A percentile compares a stretch with the other conserved stretches of the same genome.
Conservation (phyloP, 768 basidiomycete species). For the Russula lepida region DNA sequence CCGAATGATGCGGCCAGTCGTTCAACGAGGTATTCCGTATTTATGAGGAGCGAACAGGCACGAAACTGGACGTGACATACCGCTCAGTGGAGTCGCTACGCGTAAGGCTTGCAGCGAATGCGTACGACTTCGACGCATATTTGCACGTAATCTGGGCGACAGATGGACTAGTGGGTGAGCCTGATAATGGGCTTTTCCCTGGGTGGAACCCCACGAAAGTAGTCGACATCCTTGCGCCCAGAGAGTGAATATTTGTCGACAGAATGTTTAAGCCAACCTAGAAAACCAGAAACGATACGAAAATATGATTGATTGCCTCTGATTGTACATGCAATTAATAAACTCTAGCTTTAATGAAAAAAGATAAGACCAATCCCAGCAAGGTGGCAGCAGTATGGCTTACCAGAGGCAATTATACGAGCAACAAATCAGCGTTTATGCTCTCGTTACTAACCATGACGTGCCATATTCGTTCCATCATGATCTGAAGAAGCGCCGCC, state of each 20-base stretch:
- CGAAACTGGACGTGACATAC: constrained; percentile 15
- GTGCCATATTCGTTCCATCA: constrained; percentile 54
- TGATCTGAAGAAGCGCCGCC: constrained; percentile 36
- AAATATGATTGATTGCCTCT: not conserved
- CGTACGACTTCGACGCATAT: constrained; percentile 13
- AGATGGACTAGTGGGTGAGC: constrained; percentile 5
- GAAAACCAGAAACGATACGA: not conserved
- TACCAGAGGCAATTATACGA: not conserved
- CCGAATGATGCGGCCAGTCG: not conserved
- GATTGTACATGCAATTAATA: not conserved
- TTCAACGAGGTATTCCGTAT: constrained; percentile 20
- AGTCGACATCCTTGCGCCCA: constrained; percentile 4
- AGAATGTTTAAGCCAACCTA: not conserved
- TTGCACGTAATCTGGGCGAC: constrained; percentile 11
- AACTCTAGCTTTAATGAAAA: not conserved
- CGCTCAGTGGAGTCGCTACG: constrained; percentile 8
- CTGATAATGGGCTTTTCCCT: constrained; percentile 18
- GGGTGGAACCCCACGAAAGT: constrained; percentile 22
- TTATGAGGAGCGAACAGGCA: constrained; percentile 18
- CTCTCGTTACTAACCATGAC: constrained; percentile 13
- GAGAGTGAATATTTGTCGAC: not conserved
- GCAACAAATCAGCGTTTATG: not conserved
- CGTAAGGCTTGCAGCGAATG: constrained; percentile 12
- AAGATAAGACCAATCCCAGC: not conserved
- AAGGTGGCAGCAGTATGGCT: not conserved